Evolutionary conservation across 2,329 filamentous ascomycete species (phyloP), one percentile per base, ranked within the genome.

Genomic region (Fusarium euwallaceae): DNA sequence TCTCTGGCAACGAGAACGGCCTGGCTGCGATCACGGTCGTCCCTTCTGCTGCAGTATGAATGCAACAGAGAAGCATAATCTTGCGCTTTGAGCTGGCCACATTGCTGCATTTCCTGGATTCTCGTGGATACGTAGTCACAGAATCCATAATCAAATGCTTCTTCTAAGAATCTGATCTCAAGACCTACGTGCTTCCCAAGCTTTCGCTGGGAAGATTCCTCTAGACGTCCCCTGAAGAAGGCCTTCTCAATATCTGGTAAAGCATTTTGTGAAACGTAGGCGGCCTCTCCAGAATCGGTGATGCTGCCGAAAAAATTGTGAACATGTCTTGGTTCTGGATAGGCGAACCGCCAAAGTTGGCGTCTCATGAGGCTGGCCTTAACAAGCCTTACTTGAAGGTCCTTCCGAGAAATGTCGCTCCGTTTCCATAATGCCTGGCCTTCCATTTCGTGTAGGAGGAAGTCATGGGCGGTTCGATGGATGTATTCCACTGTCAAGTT

Each of bases 21-120:
- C 4, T 4, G 7, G 1, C 16, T 9, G 7, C 0, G 6, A 39
- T n/a, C 2, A 8, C 1, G 16, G 3, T 4, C 3, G 36, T 1
- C 1, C 16, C 37, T 43, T 43, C 5, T 43, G 39, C 39, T 20
- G n/a, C 41, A 43, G n/a, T 14, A 22, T 6, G 41, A 3, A 43
- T 43, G 20, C n/a, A 43, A 12, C 41, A 43, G n/a, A 43, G 41
- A 43, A 22, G 41, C 11, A 43, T 22, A 43, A 8, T 22, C 41
- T n/a, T 12, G 41, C 11, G 41, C n/a, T 22, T 43, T 8, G n/a
- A 43, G n/a, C n/a, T 43, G 41, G 11, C n/a, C n/a, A 6, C 11
- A 1, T 43, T 14, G 41, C 11, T 22, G n/a, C n/a, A 22, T 22
- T 43, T 43, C 41, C n/a, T 43, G n/a, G 6, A 43, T 14, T 43